Percentiles rank a stretch among this genome's conserved stretches.
These are phyloP conservation scores for Cladosporium cucumerinum DNA, from an alignment of 2,329 filamentous ascomycete genomes.

Conservation along the genomic window DNA sequence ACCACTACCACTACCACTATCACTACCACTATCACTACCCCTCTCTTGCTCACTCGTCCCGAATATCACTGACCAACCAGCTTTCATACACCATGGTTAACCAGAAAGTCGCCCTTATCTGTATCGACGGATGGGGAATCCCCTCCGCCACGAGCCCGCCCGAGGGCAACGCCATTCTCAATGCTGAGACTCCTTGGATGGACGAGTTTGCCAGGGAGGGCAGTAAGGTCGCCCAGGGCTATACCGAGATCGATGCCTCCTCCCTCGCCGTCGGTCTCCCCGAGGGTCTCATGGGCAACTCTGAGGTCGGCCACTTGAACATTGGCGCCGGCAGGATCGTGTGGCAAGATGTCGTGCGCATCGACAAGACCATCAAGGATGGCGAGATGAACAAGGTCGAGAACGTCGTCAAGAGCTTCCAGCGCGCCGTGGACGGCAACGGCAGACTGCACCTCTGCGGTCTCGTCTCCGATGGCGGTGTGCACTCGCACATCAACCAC, in stretches of 20 bases:
- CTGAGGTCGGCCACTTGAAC: conserved; percentile 97
- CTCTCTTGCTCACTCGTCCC: neutral
- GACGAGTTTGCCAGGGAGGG: conserved; percentile 68
- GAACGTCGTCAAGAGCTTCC: conserved; percentile 74
- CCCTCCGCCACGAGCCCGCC: conserved; percentile 75
- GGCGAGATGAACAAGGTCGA: conserved; percentile 71
- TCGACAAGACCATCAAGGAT: conserved; percentile 89
- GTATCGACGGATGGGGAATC: conserved; percentile 99
- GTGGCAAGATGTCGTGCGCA: conserved; percentile 89
- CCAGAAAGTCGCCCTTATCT: conserved; percentile 73
- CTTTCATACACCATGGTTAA: conserved; percentile 58
- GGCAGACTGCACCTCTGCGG: conserved; percentile 90
- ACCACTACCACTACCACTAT: too few species aligned
- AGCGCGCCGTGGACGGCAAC: conserved; percentile 78
- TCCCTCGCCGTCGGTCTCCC: conserved; percentile 93
- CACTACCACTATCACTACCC: neutral
- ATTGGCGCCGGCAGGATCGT: conserved; percentile 96
- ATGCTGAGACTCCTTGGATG: conserved; percentile 91
- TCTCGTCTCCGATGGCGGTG: conserved; percentile 91
- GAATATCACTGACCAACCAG: neutral
- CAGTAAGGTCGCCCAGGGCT: conserved; percentile 76
- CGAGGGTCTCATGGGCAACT: conserved; percentile 98
- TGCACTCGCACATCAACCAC: conserved; percentile 93
- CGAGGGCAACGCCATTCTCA: conserved; percentile 91
- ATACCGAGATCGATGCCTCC: conserved; percentile 89